Base-by-base conservation (phyloP, 2,329 filamentous ascomycete species). In the Cadophora luteo-olivacea region DNA sequence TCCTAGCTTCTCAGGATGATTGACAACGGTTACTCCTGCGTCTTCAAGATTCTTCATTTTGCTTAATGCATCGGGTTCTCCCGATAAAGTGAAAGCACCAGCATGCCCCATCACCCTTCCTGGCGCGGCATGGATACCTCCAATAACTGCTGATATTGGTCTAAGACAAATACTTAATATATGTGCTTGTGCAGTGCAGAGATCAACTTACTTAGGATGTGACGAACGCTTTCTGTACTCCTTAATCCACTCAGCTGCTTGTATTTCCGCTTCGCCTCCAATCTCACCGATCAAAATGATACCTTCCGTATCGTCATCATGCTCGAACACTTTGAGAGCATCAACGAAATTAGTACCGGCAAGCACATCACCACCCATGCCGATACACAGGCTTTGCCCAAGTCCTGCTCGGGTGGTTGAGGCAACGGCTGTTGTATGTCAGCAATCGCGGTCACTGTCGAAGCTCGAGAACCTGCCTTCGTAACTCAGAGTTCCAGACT, bases 81-180 rank as follows among this genome's bases (percentile, higher is more conserved):
- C 90, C 7, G 88, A 84, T 1, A 88, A 84, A 64, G 84, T 83
- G 82, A 92, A 92, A 16, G 92, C 92, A 54, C 92, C 92, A 11
- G 92, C 91, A 77, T 95, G 92, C 11, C 92, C 92, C 91, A 94
- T 94, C 54, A 93, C 85, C 25, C 86, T 85, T 16, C 89, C 89
- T 19, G 83, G 81, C 6, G 85, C 84, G n/a, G 89, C 89, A 70
- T 87, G 81, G 60, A 89, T 80, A 4, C 92, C 92, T 36, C 87
- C 91, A 33, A 94, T 83, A 6, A 93, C 82, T 58, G 89, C 92
- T 75, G 91, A 88, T 55, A 94, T 92, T 0, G 92, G 92, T 74
- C 88, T 91, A 68, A 36, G 19, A 9, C 19, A 58, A 36, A 29
- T 57, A 25, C 38, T 38, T 14, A 22, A 68, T 4, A 70, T 61